Conservation (phyloP, 305 asterid species). For the Fraxinus xanthoxyloides region DNA sequence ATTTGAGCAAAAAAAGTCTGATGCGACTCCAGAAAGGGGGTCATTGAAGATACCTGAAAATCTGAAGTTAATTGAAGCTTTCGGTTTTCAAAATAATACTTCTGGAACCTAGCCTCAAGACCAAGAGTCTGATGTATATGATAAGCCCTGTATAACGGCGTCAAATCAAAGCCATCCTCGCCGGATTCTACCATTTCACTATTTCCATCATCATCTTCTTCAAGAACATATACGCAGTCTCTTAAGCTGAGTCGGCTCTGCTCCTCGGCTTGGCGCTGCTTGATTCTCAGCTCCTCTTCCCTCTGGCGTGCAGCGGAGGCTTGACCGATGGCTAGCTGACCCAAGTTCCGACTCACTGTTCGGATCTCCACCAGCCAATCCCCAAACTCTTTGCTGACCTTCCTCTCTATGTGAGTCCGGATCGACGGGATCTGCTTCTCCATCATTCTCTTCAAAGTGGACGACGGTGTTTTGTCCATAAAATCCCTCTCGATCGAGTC, state of each 20-base stretch:
- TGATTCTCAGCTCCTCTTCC: constrained; percentile 84
- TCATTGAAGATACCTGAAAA: constrained; percentile 97
- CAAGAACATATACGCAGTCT: constrained; percentile 78
- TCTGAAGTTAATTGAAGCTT: constrained; percentile 92
- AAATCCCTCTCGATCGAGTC: constrained; percentile 70
- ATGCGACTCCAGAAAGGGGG: constrained; percentile 90
- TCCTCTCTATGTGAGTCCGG: constrained; percentile 69
- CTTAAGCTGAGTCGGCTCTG: constrained; percentile 84
- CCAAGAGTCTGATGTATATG: constrained; percentile 88
- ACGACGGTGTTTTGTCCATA: constrained; percentile 57
- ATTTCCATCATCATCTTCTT: constrained; percentile 74
- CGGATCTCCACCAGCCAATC: constrained; percentile 98
- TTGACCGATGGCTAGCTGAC: constrained; percentile 94
- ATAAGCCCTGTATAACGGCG: constrained; percentile 80
- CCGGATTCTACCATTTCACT: constrained; percentile 44
- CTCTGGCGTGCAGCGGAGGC: constrained; percentile 95
- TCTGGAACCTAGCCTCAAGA: constrained; percentile 70
- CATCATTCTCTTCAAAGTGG: constrained; percentile 63
- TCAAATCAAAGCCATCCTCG: constrained; percentile 76
- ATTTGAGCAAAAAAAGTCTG: constrained; percentile 91
- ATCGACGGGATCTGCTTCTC: constrained; percentile 95
- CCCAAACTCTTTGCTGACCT: constrained; percentile 76
- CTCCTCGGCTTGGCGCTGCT: constrained; percentile 97
- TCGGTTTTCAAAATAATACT: constrained; percentile 89
- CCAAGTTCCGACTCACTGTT: constrained; percentile 70